Evolutionary conservation across 2,329 filamentous ascomycete genomes (phyloP), one percentile per base, ranked within the genome.

Genomic region (Aspergillus oerlinghausenensis): DNA sequence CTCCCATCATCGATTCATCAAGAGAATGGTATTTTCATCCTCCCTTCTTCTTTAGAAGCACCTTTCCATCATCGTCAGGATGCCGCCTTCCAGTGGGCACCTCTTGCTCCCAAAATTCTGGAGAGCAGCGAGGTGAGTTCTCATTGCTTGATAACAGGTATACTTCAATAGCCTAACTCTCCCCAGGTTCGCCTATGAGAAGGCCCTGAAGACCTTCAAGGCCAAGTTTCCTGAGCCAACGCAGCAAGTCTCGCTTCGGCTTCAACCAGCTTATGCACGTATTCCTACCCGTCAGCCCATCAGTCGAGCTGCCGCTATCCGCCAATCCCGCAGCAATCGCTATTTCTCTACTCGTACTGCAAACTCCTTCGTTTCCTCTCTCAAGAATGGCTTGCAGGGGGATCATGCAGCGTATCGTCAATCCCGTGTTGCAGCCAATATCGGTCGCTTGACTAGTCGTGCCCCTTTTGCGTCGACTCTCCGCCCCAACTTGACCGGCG

Each of bases 401-500:
- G 79, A 82, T 51, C 78, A 80, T 49, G 71, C 81, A 26, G 76
- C 79, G 1, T 82, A 83, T 51, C 82, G 82, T 35, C 79, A 79
- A 55, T 87, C 85, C 26, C 77, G 78, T 4, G 79, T 85, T 54
- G 80, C 79, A 25, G 74, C 77, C 19, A 80, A 81, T 21, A 77
- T 88, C 55, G 81, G 79, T 32, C 83, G 86, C 59, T 82, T 89
- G 57, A 86, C 90, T 17, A 86, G 86, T 28, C 86, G 89, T 51
- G 87, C 92, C 29, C 93, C 93, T 0, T 97, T 97, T 72, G 89
- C 92, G 3, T 91, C 87, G 51, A 88, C 92, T 1, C 84, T 99
- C 38, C 88, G 94, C 38, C 94, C 94, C 2, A 97, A 96, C 70
- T 78, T 97, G 62, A 97, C 92, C 0, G 93, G 92, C 50, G 92